Conservation (phyloP, 805 yeast species). For the Ogataea ramenticola region DNA sequence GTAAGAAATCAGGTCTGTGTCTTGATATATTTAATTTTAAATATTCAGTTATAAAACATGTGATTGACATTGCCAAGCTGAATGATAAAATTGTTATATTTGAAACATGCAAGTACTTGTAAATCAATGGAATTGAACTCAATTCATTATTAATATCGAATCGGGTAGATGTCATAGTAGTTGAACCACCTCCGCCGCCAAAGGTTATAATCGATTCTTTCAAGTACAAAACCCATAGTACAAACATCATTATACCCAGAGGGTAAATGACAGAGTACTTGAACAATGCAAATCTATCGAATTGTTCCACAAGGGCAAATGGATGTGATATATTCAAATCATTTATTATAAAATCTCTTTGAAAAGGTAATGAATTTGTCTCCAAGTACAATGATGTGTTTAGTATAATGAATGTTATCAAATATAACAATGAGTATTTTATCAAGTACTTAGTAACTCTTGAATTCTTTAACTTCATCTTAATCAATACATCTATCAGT, state of each 20-base stretch:
- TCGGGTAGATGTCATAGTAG: neutral
- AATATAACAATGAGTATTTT: neutral
- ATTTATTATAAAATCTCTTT: constrained; percentile 34
- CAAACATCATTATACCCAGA: constrained; percentile 14
- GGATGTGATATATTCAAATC: constrained; percentile 42
- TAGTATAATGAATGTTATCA: neutral
- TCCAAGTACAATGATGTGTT: neutral
- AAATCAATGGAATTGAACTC: neutral
- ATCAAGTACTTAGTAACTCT: neutral
- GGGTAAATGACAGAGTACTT: constrained; percentile 33
- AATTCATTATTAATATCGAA: neutral
- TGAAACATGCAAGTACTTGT: constrained; percentile 25
- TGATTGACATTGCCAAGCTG: constrained; percentile 32
- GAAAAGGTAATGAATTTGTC: constrained; percentile 31
- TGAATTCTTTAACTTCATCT: neutral
- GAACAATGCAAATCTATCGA: constrained; percentile 20
- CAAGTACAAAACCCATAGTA: constrained; percentile 10
- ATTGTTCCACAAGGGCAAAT: constrained; percentile 34
- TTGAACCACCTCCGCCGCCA: neutral
- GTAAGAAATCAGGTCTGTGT: constrained; percentile 83
- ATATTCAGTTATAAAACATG: constrained; percentile 57
- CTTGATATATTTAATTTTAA: constrained; percentile 78
- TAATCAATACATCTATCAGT: no score
- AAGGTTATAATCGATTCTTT: neutral
- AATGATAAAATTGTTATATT: constrained; percentile 31